These are phyloP conservation scores for Ophiostoma sp. DNA, from an alignment of 2,329 filamentous ascomycete species.

Conservation along the genomic window DNA sequence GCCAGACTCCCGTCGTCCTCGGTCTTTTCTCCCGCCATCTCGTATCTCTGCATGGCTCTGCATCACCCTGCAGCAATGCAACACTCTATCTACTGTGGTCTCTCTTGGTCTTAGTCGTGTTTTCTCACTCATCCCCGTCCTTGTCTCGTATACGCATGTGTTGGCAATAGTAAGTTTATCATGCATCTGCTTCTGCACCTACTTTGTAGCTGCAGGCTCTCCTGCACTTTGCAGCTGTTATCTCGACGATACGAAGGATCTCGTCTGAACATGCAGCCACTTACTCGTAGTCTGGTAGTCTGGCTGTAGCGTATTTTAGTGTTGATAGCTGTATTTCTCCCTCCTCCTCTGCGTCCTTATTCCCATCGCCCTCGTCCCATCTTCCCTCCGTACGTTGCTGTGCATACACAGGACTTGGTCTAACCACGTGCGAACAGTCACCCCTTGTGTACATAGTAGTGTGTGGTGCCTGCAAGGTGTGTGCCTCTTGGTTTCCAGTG, in stretches of 20 bases:
- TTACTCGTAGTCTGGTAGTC: not conserved
- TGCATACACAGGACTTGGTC: not conserved
- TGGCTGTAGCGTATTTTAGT: too few relatives aligned
- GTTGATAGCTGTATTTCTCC: not conserved
- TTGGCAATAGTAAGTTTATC: constrained; percentile 2
- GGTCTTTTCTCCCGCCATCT: constrained; percentile 2
- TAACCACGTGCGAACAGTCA: not conserved
- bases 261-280: not conserved
- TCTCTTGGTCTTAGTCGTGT: not conserved
- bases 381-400: not conserved
- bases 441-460: not conserved
- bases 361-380: not conserved
- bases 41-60: not conserved
- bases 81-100: not conserved
- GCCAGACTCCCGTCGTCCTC: not conserved
- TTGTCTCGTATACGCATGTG: not conserved
- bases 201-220: not conserved
- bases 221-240: not conserved
- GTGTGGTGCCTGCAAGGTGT: not conserved
- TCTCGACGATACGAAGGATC: not conserved
- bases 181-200: not conserved
- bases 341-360: not conserved
- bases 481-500: too few relatives aligned
- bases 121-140: not conserved
- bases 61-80: not conserved